Percentiles rank a stretch among this genome's conserved stretches.
Conservation (phyloP, 768 basidiomycete species). For the Xerocomus brunneocitrinus region DNA sequence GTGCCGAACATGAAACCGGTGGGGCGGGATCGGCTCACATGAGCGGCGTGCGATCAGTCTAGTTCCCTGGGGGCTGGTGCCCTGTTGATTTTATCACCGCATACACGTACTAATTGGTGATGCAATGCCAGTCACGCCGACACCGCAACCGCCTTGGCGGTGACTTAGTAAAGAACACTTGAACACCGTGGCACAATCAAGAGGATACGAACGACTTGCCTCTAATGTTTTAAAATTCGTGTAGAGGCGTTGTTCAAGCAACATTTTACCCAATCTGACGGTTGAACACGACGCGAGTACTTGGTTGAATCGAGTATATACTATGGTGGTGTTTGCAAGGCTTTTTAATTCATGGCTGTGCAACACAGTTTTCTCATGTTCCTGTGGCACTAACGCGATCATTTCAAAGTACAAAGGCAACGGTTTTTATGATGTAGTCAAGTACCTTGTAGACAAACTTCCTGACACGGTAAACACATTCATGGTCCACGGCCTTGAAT, state of each 20-base stretch:
- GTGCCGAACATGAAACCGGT: background rate
- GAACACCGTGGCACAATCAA: background rate
- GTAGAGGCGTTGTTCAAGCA: background rate
- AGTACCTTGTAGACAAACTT: too few species aligned
- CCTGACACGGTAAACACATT: background rate
- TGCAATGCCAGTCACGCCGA: background rate
- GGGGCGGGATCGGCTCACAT: background rate
- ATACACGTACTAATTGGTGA: background rate
- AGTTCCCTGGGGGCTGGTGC: background rate
- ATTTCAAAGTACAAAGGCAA: too few species aligned
- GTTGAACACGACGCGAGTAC: too few species aligned
- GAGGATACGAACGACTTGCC: background rate
- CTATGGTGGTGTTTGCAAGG: too few species aligned
- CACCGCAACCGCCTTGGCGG: background rate
- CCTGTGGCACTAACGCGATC: too few species aligned
- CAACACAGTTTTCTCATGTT: too few species aligned
- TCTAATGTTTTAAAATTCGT: background rate
- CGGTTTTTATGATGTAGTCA: too few species aligned
- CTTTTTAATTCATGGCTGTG: too few species aligned
- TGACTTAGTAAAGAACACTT: background rate
- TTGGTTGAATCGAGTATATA: too few species aligned
- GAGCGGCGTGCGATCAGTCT: too few species aligned
- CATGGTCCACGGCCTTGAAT: too few species aligned
- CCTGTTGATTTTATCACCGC: background rate
- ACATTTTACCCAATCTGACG: too few species aligned